These are phyloP conservation scores for Penicillium coprophilum DNA, from an alignment of 495 filamentous ascomycete species.

Conservation along the genomic window DNA sequence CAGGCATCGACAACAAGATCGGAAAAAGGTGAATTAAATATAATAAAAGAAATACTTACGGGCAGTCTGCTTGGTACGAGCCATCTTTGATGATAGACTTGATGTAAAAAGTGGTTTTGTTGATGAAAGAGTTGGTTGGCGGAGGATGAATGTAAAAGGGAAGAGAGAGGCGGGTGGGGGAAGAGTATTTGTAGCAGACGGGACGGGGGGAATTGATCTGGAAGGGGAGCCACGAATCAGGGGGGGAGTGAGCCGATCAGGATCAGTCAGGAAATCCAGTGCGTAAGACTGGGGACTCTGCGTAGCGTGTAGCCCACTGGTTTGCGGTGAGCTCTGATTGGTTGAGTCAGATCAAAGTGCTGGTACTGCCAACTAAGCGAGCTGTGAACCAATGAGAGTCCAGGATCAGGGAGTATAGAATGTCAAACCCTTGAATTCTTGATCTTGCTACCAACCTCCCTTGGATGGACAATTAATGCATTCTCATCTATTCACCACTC, in stretches of 20 bases:
- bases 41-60: conserved; percentile 58
- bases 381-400: conserved; percentile 39
- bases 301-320: conserved; percentile 27
- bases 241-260: conserved; percentile 25
- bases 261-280: conserved; percentile 21
- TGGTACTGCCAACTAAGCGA: conserved; percentile 40
- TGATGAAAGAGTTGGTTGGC: conserved; percentile 28
- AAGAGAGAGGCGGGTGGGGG: conserved; percentile 51
- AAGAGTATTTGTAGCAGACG: conserved; percentile 51
- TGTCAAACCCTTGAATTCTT: conserved; percentile 30
- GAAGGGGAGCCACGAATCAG: conserved; percentile 27
- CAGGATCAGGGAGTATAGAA: conserved; percentile 45
- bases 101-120: conserved; percentile 39
- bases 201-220: conserved; percentile 44
- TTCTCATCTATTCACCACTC: conserved; percentile 15
- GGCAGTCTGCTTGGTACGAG: conserved; percentile 99
- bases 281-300: conserved; percentile 33
- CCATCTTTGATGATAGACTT: conserved; percentile 71
- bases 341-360: conserved; percentile 3
- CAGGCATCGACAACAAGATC: conserved; percentile 14
- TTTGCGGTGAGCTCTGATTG: conserved; percentile 33
- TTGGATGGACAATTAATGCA: conserved; percentile 19
- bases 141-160: conserved; percentile 49
- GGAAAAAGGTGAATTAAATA: conserved; percentile 16
- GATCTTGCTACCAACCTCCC: conserved; percentile 38